Evolutionary conservation across 108 stramenopile genomes (phyloP).

Genomic region (Skeletonema costatum): DNA sequence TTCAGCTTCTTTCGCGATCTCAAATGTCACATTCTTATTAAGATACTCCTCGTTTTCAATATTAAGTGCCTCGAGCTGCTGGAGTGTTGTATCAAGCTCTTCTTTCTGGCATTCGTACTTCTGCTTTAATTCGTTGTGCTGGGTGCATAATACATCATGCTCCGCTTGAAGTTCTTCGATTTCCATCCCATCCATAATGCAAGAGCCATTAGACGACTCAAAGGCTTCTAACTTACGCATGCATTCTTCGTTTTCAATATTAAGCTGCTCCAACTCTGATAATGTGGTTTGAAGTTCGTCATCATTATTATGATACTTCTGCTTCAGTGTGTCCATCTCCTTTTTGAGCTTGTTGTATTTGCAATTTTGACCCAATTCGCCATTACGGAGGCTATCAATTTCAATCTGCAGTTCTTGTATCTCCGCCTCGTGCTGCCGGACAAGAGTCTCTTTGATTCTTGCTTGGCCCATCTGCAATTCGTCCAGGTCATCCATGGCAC

Average conservation of each 20-base stretch:
- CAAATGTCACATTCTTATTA: neutral
- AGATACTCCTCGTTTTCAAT: slow-evolving; percentile 13
- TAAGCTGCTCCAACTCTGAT: slow-evolving; percentile 20
- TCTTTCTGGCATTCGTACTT: slow-evolving; percentile 1
- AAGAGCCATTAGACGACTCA: neutral
- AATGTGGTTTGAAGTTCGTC: slow-evolving; percentile 20
- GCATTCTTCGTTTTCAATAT: slow-evolving; percentile 15
- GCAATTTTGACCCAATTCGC: neutral
- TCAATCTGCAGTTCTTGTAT: neutral
- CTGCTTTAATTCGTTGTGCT: slow-evolving; percentile 14
- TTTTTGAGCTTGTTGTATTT: slow-evolving; percentile 16
- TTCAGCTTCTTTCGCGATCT: neutral
- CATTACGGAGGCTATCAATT: neutral
- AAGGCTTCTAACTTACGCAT: slow-evolving; percentile 12
- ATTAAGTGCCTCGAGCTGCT: slow-evolving; percentile 24
- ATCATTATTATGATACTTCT: slow-evolving; percentile 11
- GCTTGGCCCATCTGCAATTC: slow-evolving; percentile 1
- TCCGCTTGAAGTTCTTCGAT: neutral
- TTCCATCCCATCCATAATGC: neutral
- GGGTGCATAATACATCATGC: neutral
- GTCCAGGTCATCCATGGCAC: slow-evolving; percentile 4
- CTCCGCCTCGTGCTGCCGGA: slow-evolving; percentile 13
- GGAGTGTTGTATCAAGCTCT: neutral
- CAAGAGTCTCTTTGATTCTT: slow-evolving; percentile 1
- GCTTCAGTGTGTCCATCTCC: slow-evolving; percentile 6